These are phyloP conservation scores for Microdochium nivale DNA, from an alignment of 2,329 filamentous ascomycete species.

Conservation along the genomic window DNA sequence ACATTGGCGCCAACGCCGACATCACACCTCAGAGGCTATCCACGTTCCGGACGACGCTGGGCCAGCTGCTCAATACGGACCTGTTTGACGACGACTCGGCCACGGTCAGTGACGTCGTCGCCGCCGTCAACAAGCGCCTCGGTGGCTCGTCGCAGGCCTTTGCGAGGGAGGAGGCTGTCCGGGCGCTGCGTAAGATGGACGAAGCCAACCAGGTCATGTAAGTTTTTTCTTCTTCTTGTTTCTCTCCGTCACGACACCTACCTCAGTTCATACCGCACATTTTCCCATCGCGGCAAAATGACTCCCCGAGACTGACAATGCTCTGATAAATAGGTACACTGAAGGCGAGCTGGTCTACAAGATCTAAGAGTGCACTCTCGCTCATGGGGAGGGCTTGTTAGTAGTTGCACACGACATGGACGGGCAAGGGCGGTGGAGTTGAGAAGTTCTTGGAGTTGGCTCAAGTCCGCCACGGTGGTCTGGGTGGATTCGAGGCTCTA, in stretches of 20 bases:
- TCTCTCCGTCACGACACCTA: background rate
- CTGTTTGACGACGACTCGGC: constrained; percentile 87
- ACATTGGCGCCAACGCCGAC: constrained; percentile 27
- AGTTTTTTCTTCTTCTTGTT: constrained; percentile 31
- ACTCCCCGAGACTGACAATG: constrained; percentile 4
- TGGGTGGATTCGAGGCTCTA: too few species aligned
- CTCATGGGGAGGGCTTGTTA: background rate
- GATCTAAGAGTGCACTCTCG: constrained; percentile 34
- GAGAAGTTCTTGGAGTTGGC: too few species aligned
- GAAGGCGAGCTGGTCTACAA: constrained; percentile 62
- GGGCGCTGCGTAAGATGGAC: constrained; percentile 72
- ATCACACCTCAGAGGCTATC: constrained; percentile 57
- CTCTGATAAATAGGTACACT: constrained; percentile 35
- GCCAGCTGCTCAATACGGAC: constrained; percentile 70
- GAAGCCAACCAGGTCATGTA: constrained; percentile 88
- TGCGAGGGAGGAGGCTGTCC: constrained; percentile 60
- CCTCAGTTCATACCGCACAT: too few species aligned
- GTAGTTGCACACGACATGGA: too few species aligned
- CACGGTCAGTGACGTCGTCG: constrained; percentile 63
- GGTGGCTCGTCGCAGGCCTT: constrained; percentile 52
- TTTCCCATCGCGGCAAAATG: background rate
- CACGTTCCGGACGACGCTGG: constrained; percentile 72
- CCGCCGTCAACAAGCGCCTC: constrained; percentile 69
- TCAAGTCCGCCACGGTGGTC: too few species aligned
- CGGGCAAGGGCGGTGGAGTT: too few species aligned